Percentiles rank a stretch among this genome's conserved stretches.
Evolutionary conservation across 441 rosid genomes (phyloP).

Genomic region (Macaranga tanarius): DNA sequence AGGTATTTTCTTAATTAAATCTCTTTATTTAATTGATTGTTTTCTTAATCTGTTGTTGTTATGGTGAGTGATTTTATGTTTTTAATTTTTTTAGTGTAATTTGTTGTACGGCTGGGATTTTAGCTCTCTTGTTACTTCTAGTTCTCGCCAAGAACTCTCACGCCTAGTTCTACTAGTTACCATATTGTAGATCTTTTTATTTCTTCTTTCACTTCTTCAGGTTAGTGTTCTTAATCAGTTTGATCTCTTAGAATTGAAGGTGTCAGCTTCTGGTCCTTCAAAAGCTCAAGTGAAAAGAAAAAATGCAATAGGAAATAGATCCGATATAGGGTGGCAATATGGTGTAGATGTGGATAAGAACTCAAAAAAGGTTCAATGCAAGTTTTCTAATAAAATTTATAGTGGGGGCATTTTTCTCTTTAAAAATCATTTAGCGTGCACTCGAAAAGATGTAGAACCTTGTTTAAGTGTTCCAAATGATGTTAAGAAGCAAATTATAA

Average conservation of each 20-base stretch:
- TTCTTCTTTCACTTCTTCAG: too few species aligned
- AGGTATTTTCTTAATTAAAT: conserved; percentile 40
- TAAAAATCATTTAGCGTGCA: not conserved
- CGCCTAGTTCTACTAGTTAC: conserved; percentile 96
- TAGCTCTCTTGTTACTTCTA: conserved; percentile 71
- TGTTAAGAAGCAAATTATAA: not conserved
- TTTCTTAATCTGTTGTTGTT: not conserved
- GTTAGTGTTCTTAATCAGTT: too few species aligned
- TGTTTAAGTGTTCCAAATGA: too few species aligned
- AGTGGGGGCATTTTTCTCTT: conserved; percentile 7
- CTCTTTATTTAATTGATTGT: not conserved
- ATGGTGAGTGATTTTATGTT: not conserved
- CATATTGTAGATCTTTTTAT: too few species aligned
- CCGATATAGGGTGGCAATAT: too few species aligned
- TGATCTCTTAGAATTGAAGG: too few species aligned
- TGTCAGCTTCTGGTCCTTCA: too few species aligned
- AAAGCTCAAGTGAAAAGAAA: too few species aligned
- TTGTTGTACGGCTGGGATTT: conserved; percentile 71
- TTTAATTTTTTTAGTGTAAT: conserved; percentile 44
- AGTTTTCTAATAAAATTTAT: not conserved
- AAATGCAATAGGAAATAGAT: too few species aligned
- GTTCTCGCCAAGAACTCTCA: conserved; percentile 87
- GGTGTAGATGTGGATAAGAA: too few species aligned
- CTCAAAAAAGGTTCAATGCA: not conserved
- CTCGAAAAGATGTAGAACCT: not conserved